These are phyloP conservation scores for Solanum commersonii DNA, from an alignment of 257 asterid genomes.

Conservation along the genomic window DNA sequence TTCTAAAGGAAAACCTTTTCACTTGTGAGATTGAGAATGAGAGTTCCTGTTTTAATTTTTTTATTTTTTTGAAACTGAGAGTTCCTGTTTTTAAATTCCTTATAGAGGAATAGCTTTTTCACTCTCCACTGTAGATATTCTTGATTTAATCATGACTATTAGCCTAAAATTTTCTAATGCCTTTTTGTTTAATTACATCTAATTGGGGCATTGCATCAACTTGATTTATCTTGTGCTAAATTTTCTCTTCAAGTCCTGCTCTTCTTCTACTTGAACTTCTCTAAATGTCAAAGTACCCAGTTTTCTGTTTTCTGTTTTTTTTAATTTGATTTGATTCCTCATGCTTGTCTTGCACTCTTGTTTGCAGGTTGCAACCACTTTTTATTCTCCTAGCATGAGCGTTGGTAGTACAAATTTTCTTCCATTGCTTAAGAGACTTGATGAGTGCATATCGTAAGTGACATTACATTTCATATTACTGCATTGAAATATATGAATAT, in stretches of 20 bases:
- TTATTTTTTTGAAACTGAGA: background rate
- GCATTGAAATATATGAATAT: background rate
- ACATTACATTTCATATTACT: background rate
- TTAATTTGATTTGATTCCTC: background rate
- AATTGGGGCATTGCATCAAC: background rate
- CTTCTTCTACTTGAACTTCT: background rate
- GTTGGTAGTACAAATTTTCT: slow-evolving; percentile 71
- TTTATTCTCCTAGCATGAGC: slow-evolving; percentile 87
- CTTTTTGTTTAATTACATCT: background rate
- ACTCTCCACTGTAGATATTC: background rate
- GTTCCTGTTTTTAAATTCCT: background rate
- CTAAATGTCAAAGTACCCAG: background rate
- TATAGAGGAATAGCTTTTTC: background rate
- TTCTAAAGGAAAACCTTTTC: background rate
- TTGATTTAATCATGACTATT: background rate
- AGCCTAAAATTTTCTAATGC: background rate
- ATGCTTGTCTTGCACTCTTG: slow-evolving; percentile 15
- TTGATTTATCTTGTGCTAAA: background rate
- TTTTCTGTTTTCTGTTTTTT: background rate
- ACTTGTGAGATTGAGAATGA: background rate
- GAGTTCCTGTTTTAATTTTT: background rate
- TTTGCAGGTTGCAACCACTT: slow-evolving; percentile 93
- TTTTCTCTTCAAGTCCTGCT: background rate
- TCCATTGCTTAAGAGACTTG: slow-evolving; percentile 87
- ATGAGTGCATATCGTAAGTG: slow-evolving; percentile 93